phyloP scores from a whole-genome alignment of 495 filamentous ascomycete genomes.

The Neurospora hispaniola region DNA sequence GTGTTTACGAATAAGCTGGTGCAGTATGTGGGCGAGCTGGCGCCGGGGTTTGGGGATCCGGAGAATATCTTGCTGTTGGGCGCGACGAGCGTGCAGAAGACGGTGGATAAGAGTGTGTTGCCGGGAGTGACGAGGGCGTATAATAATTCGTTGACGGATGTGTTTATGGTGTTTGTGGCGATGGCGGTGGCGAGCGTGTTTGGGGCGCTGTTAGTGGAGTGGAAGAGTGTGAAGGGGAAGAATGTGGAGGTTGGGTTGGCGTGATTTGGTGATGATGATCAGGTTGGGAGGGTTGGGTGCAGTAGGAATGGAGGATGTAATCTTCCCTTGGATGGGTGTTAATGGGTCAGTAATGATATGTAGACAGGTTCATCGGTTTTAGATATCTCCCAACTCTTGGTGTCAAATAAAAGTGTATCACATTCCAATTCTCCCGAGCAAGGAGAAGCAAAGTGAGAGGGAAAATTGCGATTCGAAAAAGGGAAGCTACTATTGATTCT shows the following conservation, averaged over 20 bases:
- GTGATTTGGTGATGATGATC: conserved; percentile 12
- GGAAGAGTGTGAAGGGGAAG: conserved; percentile 79
- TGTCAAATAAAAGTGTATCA: too few relatives aligned
- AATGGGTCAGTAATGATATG: too few relatives aligned
- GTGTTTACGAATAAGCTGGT: conserved; percentile 66
- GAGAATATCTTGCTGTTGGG: conserved; percentile 45
- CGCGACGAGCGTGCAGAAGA: conserved; percentile 51
- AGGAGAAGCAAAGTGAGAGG: too few relatives aligned
- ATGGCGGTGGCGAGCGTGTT: conserved; percentile 51
- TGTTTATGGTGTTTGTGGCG: conserved; percentile 60
- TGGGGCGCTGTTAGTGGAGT: conserved; percentile 54
- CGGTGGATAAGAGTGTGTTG: conserved; percentile 25
- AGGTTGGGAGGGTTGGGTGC: too few relatives aligned
- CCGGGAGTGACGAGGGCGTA: conserved; percentile 58
- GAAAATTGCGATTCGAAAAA: too few relatives aligned
- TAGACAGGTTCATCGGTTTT: too few relatives aligned
- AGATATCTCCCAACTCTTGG: too few relatives aligned
- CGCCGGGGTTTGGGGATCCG: conserved; percentile 41
- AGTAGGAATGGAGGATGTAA: too few relatives aligned
- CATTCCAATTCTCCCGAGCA: too few relatives aligned
- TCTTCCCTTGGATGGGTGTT: too few relatives aligned
- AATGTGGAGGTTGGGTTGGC: conserved; percentile 53
- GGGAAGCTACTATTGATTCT: too few relatives aligned
- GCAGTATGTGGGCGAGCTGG: conserved; percentile 38
- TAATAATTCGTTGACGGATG: conserved; percentile 54